Percentiles rank a stretch among this genome's conserved stretches.
Evolutionary conservation across 768 basidiomycete species (phyloP).

Genomic region (Phaeotremella fagi): DNA sequence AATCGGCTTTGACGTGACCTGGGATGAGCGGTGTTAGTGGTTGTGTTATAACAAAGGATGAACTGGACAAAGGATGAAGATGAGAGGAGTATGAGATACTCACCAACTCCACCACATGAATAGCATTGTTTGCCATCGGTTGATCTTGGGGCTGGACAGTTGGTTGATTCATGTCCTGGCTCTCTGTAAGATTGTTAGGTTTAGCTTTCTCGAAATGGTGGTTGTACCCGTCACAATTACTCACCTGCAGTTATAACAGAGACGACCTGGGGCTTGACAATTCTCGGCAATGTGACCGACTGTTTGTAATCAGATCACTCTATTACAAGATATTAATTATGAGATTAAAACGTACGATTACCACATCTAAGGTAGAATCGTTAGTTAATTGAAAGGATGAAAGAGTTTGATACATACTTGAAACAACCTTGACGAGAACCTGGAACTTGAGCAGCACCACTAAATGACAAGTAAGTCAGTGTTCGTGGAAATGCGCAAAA

Average conservation of each 20-base stretch:
- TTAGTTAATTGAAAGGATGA: background rate
- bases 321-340: slow-evolving; percentile 5
- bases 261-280: slow-evolving; percentile 77
- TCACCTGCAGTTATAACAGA: slow-evolving; percentile 81
- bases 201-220: background rate
- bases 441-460: slow-evolving; percentile 27
- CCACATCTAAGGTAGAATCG: slow-evolving; percentile 69
- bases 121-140: slow-evolving; percentile 87
- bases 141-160: slow-evolving; percentile 76
- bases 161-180: slow-evolving; percentile 86
- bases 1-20: slow-evolving; percentile 44
- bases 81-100: slow-evolving; percentile 52
- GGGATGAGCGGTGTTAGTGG: background rate
- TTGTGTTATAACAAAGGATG: background rate
- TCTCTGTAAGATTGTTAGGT: slow-evolving; percentile 51
- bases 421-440: slow-evolving; percentile 44
- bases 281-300: slow-evolving; percentile 92
- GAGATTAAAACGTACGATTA: slow-evolving; percentile 60
- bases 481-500: too few species aligned
- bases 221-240: background rate
- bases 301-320: slow-evolving; percentile 44
- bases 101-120: slow-evolving; percentile 85
- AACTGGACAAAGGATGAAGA: background rate
- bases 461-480: too few species aligned
- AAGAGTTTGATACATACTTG: slow-evolving; percentile 26